These are phyloP conservation scores for Leccinum barrowsii DNA, from an alignment of 768 basidiomycete genomes.

Conservation along the genomic window DNA sequence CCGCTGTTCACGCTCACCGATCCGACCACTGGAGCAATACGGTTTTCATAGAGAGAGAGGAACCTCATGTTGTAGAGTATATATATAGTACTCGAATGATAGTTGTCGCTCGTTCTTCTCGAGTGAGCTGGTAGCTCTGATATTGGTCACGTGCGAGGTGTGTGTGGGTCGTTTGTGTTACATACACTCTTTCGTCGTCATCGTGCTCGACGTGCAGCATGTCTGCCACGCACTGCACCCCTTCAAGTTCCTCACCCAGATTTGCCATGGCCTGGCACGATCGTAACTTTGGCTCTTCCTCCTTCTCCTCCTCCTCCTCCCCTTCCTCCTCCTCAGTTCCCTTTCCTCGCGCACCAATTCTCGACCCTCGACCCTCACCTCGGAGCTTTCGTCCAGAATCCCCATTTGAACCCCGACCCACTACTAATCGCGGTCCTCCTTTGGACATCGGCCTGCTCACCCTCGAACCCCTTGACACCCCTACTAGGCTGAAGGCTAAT, in stretches of 20 bases:
- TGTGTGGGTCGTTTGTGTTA: constrained; percentile 12
- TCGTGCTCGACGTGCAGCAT: constrained; percentile 25
- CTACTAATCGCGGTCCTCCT: not conserved
- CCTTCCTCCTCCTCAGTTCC: constrained; percentile 20
- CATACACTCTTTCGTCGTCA: not conserved
- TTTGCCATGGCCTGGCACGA: not conserved
- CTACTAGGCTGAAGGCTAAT: constrained; percentile 5
- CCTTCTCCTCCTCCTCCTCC: not conserved
- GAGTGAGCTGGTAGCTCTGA: constrained; percentile 1
- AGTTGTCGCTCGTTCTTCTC: not conserved
- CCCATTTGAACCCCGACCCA: constrained; percentile 21
- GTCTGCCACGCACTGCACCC: constrained; percentile 29
- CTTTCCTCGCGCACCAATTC: constrained; percentile 12
- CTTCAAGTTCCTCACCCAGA: constrained; percentile 9
- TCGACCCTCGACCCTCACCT: constrained; percentile 7
- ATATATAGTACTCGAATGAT: constrained; percentile 14
- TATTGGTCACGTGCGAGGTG: constrained; percentile 27
- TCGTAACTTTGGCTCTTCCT: not conserved
- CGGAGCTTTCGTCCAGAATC: constrained; percentile 4
- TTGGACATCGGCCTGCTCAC: constrained; percentile 14
- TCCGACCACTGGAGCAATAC: constrained; percentile 29
- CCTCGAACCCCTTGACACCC: constrained; percentile 4
- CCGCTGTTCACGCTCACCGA: constrained; percentile 32
- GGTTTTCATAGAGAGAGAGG: constrained; percentile 25
- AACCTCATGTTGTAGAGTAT: constrained; percentile 18